Base-by-base conservation (phyloP, 495 filamentous ascomycete genomes). In the Lentithecium fluviatile region DNA sequence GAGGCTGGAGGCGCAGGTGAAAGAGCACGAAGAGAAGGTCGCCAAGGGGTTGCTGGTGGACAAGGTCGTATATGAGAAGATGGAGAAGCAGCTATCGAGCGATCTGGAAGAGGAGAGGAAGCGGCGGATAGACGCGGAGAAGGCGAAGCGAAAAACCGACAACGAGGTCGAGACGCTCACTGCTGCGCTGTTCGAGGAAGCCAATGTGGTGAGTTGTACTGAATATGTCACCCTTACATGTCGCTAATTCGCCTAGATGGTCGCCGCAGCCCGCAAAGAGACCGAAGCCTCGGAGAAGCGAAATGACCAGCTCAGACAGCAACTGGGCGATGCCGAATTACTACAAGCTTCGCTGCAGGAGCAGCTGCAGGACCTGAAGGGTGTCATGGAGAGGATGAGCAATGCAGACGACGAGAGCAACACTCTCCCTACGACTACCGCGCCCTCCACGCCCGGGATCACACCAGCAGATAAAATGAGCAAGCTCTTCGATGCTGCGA, bases 151-250 rank as follows among this genome's bases (percentile, higher is more conserved):
- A 70, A 77, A 75, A 24, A 89, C 90, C 43, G 89, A 91, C 62
- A 79, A 82, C 59, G 94, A 98, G 74, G 77, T 98, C 29, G 94
- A 97, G 74, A 86, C 83, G 46, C 76, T 97, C 52, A 97, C 95
- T 11, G 83, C 90, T 4, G 90, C 88, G 24, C 78, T 98, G 17
- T 97, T 98, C 61, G 90, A 96, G 71, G 93, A 97, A 78, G 94
- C 94, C 32, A 96, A 98, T 71, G 83, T 82, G 80, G 86, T 88
- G 73, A 34, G 72, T 53, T 17, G 24, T 1, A 46, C 23, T 19
- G 10, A 43, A 26, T 5, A 20, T 23, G 15, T 36, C 48, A 34
- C 37, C 25, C 17, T 52, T 26, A 20, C 20, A 24, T 6, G 23
- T n/a, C 45, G 36, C 45, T 25, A 48, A 26, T 40, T 46, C 15